Conservation (phyloP, 129 eudicot genomes). For the Tagetes patula region DNA sequence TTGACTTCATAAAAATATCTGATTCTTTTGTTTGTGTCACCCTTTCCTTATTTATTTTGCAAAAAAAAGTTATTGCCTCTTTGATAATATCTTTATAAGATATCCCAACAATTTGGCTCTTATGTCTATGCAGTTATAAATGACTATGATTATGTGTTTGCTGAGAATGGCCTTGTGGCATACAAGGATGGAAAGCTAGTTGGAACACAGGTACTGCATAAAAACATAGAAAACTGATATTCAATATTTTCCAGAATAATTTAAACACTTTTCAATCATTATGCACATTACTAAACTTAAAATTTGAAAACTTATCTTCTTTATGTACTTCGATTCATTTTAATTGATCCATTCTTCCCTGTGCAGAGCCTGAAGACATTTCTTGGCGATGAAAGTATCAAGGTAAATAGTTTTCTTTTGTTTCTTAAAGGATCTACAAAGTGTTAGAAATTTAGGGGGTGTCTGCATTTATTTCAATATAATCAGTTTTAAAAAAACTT, state of each 20-base stretch:
- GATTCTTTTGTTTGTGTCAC: background rate
- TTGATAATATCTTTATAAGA: background rate
- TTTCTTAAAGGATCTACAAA: slow-evolving; percentile 7
- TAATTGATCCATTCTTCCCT: slow-evolving; percentile 11
- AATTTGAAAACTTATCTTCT: background rate
- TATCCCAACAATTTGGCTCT: slow-evolving; percentile 7
- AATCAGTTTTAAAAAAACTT: background rate
- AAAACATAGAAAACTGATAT: slow-evolving; percentile 9
- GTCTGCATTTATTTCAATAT: background rate
- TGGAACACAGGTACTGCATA: slow-evolving; percentile 69
- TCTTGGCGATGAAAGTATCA: slow-evolving; percentile 85
- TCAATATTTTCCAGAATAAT: background rate
- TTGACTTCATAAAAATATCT: background rate
- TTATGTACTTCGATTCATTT: slow-evolving; percentile 10
- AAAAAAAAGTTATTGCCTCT: background rate
- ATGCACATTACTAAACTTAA: background rate
- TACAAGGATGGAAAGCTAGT: slow-evolving; percentile 68
- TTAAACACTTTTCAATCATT: background rate
- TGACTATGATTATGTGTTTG: slow-evolving; percentile 83
- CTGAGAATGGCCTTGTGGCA: slow-evolving; percentile 97
- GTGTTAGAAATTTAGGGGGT: slow-evolving; percentile 5
- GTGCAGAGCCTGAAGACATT: slow-evolving; percentile 81
- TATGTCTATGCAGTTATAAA: slow-evolving; percentile 54
- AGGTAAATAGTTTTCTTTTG: slow-evolving; percentile 42
- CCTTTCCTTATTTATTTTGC: slow-evolving; percentile 17